A percentile compares a stretch with the other conserved stretches of the same genome.
Evolutionary conservation across 176 grass and related monocot species (phyloP).

Genomic region (Cymbopogon citratus): DNA sequence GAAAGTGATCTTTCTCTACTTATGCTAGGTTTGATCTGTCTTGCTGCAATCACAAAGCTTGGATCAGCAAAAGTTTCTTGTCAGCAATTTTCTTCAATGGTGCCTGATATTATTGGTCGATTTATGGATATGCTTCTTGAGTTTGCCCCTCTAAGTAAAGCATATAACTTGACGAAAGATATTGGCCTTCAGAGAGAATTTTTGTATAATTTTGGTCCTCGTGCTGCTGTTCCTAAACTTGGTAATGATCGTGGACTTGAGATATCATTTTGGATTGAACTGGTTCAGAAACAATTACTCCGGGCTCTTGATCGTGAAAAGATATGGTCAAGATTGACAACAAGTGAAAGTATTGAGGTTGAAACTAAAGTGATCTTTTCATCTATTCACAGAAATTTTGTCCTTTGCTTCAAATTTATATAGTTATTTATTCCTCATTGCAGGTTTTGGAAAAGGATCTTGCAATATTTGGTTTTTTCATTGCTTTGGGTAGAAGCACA

Average conservation of each 20-base stretch:
- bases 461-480: slow-evolving; percentile 99
- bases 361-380: slow-evolving; percentile 20
- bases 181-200: slow-evolving; percentile 91
- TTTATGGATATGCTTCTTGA: slow-evolving; percentile 97
- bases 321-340: slow-evolving; percentile 98
- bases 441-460: slow-evolving; percentile 98
- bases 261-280: slow-evolving; percentile 88
- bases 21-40: slow-evolving; percentile 83
- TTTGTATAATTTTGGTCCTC: slow-evolving; percentile 82
- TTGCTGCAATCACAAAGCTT: slow-evolving; percentile 93
- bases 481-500: slow-evolving; percentile 89
- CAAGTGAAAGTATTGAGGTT: slow-evolving; percentile 99
- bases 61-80: slow-evolving; percentile 96
- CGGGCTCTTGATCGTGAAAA: slow-evolving; percentile 90
- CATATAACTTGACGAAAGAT: slow-evolving; percentile 78
- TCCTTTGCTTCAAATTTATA: slow-evolving; percentile 13
- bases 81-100: slow-evolving; percentile 73
- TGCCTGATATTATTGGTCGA: slow-evolving; percentile 78
- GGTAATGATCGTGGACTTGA: slow-evolving; percentile 55
- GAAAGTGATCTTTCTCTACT: slow-evolving; percentile 80
- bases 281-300: slow-evolving; percentile 78
- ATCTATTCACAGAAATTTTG: background rate
- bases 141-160: slow-evolving; percentile 73
- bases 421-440: slow-evolving; percentile 30
- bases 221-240: slow-evolving; percentile 62